Evolutionary conservation across 1,139 yeast species (phyloP).

Genomic region (Saccharomyces hybrid): DNA sequence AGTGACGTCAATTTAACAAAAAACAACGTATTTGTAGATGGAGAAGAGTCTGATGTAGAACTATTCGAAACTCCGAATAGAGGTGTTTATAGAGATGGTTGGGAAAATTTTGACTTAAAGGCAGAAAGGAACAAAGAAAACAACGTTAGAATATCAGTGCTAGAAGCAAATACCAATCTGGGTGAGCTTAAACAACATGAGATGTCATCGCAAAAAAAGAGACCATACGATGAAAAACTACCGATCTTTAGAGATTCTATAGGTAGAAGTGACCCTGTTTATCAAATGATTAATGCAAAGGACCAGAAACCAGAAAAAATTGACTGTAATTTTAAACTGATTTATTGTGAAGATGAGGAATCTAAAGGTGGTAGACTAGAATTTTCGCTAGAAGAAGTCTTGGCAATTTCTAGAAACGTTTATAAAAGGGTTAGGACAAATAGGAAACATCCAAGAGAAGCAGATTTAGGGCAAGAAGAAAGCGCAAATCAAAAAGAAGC

Average conservation of each 20-base stretch:
- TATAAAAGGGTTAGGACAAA: conserved; percentile 11
- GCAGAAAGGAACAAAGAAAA: conserved; percentile 60
- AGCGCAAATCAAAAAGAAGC: neutral
- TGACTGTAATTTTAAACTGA: conserved; percentile 50
- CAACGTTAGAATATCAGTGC: conserved; percentile 11
- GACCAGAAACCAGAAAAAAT: conserved; percentile 62
- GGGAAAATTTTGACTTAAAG: conserved; percentile 48
- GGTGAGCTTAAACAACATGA: conserved; percentile 18
- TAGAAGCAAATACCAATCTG: conserved; percentile 7
- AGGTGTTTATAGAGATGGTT: conserved; percentile 29
- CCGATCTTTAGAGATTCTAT: conserved; percentile 39
- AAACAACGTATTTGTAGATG: neutral
- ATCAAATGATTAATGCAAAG: conserved; percentile 42
- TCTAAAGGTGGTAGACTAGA: conserved; percentile 24
- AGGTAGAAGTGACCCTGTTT: conserved; percentile 31
- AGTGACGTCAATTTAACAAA: neutral
- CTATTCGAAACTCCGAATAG: neutral
- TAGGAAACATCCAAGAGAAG: neutral
- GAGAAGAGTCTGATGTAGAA: neutral
- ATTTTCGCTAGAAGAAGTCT: conserved; percentile 53
- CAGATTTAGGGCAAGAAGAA: neutral
- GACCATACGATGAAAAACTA: conserved; percentile 31
- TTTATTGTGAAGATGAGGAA: conserved; percentile 44
- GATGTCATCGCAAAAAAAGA: conserved; percentile 30
- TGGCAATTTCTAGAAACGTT: conserved; percentile 41